Evolutionary conservation across 1,284 basidiomycete species (phyloP).

Genomic region (Tremellales sp.): DNA sequence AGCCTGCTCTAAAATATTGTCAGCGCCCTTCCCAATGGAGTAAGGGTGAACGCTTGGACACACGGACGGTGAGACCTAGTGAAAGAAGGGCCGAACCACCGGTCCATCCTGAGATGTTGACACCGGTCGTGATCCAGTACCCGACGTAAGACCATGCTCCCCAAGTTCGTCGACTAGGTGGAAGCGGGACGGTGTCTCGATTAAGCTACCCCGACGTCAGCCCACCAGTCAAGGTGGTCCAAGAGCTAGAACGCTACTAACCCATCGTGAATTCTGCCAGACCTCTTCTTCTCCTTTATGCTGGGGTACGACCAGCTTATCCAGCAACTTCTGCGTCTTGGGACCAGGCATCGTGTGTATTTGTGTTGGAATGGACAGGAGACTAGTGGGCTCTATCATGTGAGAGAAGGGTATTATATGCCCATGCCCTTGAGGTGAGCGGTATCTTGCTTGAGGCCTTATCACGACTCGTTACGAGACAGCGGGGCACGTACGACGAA

Average conservation of each 20-base stretch:
- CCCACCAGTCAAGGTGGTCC: not conserved
- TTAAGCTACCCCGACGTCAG: constrained; percentile 17
- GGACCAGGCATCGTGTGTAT: not conserved
- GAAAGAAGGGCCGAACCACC: constrained; percentile 24
- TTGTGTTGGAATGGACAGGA: not conserved
- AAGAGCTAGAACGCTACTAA: constrained; percentile 1
- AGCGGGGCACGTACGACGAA: no score
- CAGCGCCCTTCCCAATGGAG: not conserved
- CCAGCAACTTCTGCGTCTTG: not conserved
- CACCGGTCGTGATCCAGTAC: constrained; percentile 21
- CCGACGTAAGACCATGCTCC: constrained; percentile 26
- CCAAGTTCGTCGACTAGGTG: constrained; percentile 28
- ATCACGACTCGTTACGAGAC: no score
- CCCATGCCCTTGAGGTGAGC: no score
- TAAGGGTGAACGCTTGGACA: not conserved
- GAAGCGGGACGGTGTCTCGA: constrained; percentile 33
- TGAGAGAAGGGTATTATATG: not conserved
- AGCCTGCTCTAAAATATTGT: constrained; percentile 18
- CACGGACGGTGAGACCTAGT: constrained; percentile 23
- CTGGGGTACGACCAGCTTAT: constrained; percentile 8
- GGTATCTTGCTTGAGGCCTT: no score
- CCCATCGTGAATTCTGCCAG: constrained; percentile 25
- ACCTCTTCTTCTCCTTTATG: constrained; percentile 25
- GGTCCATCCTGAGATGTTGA: constrained; percentile 32
- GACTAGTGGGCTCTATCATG: not conserved